Percentiles rank a stretch among this genome's conserved stretches.
Conservation (phyloP, 306 rosid genomes). For the Castanea mollissima region DNA sequence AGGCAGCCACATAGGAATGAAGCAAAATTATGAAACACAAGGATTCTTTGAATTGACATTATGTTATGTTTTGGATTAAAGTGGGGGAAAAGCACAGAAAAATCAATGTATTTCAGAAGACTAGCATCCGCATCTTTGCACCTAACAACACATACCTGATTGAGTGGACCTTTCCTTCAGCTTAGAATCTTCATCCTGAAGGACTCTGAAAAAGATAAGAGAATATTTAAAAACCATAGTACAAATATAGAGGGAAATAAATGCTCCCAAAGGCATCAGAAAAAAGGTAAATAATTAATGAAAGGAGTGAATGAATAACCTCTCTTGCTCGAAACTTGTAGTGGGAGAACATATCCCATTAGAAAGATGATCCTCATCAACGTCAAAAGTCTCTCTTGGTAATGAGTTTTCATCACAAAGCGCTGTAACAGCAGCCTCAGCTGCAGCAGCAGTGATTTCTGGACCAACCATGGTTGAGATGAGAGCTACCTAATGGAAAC, state of each 20-base stretch:
- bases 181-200: conserved; percentile 47
- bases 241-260: conserved; percentile 15
- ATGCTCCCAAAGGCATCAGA: conserved; percentile 8
- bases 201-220: conserved; percentile 42
- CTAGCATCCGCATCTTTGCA: not conserved
- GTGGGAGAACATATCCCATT: conserved; percentile 28
- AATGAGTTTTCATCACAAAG: conserved; percentile 70
- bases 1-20: not conserved
- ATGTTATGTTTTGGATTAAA: not conserved
- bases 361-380: conserved; percentile 43
- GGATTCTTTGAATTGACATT: not conserved
- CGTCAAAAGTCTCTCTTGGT: conserved; percentile 72
- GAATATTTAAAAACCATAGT: conserved; percentile 9
- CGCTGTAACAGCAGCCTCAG: conserved; percentile 72
- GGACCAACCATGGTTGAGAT: conserved; percentile 78
- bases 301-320: conserved; percentile 41
- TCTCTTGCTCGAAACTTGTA: conserved; percentile 39
- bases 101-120: conserved; percentile 4
- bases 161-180: conserved; percentile 36
- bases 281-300: not conserved
- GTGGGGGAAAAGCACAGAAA: not conserved
- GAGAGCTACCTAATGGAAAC: conserved; percentile 68
- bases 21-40: not conserved
- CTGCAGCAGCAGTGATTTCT: conserved; percentile 77
- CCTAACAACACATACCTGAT: conserved; percentile 51